Base-by-base conservation (phyloP, 2,329 filamentous ascomycete genomes). In the Thyridium curvatum region DNA sequence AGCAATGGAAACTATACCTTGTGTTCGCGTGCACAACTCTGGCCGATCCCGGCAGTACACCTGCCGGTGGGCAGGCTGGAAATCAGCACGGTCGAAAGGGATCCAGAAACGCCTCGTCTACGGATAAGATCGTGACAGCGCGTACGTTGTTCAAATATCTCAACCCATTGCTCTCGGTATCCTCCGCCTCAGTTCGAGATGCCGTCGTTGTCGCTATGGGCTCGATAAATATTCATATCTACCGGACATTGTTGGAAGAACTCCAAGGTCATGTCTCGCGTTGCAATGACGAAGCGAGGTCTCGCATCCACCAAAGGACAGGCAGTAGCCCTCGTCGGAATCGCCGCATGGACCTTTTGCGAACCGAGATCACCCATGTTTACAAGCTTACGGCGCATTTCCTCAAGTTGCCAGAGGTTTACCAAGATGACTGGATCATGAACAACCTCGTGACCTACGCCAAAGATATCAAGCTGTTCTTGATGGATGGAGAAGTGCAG, bases 1-100 rank as follows among this genome's bases (percentile, higher is more conserved):
- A 97, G 60, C 93, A 98, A 58, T 98, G 91, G 91, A 97, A 96
- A 61, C 69, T 97, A 3, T 97, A 97, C 58, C 72, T 98, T 18
- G 90, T 96, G 40, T 96, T 98, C 65, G 93, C 91, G 9, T 98
- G 94, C 62, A 95, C 91, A 9, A 97, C 93, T 0, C 71, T 98
- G 41, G 90, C 86, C 30, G 93, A 93, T 48, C 77, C 87, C 9
- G 88, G 88, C 9, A 79, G 70, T 40, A 71, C 72, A 16, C 77
- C 80, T 40, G 69, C 82, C 21, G 68, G 71, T 12, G 68, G 68
- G 2, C 61, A 67, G 7, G 72, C 72, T 50, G 74, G 74, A 44
- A 72, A 73, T 30, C 84, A 94, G 46, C 91, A 97, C 59, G 74
- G 79, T 4, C 78, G 91, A 32, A 95, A 94, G 58, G 77, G 77